phyloP scores from a whole-genome alignment of 2,329 filamentous ascomycete genomes.

The Cladobotryum mycophilum region DNA sequence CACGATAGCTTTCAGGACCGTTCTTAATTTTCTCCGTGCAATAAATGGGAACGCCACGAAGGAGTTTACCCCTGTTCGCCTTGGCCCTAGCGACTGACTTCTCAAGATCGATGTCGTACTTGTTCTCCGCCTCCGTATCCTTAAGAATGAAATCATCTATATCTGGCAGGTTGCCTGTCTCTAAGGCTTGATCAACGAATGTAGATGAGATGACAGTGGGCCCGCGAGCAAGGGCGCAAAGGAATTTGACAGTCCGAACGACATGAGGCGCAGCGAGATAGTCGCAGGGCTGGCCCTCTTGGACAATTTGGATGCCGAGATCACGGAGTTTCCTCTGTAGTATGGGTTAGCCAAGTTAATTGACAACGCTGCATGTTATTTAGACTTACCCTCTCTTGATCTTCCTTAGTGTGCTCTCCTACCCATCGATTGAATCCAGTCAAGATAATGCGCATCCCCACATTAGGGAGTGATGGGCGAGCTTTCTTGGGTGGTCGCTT shows the following conservation, averaged over 20 bases:
- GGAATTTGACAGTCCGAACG: constrained; percentile 88
- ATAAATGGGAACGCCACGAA: constrained; percentile 73
- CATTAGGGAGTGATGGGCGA: constrained; percentile 53
- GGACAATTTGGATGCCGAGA: constrained; percentile 73
- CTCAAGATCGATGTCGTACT: constrained; percentile 61
- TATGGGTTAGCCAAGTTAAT: constrained; percentile 15
- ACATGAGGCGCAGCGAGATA: constrained; percentile 83
- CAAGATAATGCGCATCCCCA: constrained; percentile 70
- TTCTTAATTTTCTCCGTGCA: constrained; percentile 75
- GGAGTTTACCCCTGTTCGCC: constrained; percentile 67
- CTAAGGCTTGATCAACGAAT: constrained; percentile 73
- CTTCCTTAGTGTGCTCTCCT: constrained; percentile 64
- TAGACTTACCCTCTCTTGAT: constrained; percentile 68
- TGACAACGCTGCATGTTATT: not conserved
- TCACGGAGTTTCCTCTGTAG: constrained; percentile 70
- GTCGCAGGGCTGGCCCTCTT: constrained; percentile 70
- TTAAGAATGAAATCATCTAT: constrained; percentile 61
- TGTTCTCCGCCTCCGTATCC: constrained; percentile 67
- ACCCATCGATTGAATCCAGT: constrained; percentile 84
- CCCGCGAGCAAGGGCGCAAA: constrained; percentile 76
- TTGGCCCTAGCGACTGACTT: constrained; percentile 65
- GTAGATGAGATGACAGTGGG: constrained; percentile 69
- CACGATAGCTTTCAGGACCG: constrained; percentile 75
- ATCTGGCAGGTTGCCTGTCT: constrained; percentile 58
- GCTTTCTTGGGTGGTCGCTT: constrained; percentile 53